Evolutionary conservation across 176 grass and related monocot species (phyloP), one percentile per base, ranked within the genome.

Genomic region (Tillandsia fasciculata): DNA sequence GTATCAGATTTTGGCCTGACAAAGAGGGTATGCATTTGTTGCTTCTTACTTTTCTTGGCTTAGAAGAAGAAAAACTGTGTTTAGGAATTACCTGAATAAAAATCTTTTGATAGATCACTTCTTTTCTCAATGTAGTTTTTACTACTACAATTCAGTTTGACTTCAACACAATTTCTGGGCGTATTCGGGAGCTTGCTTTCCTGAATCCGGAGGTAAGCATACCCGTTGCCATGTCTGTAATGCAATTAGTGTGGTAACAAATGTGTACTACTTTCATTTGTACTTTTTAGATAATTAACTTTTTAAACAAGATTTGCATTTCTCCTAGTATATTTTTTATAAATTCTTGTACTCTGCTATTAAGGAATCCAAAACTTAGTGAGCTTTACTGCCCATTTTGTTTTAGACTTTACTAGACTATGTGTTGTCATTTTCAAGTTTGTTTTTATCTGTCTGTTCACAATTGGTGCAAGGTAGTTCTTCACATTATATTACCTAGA

Each of bases 141-240:
- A 93, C 94, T 26, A 92, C 89, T 58, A 81, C 84, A 5, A 90
- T 88, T 49, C 63, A 75, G 9, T 92, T 92, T 65, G 94, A 97
- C 65, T 90, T 85, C 74, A 82, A 86, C 70, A 97, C 87, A 69
- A 97, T 97, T 52, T 89, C 94, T 70, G 74, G 94, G 68, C 86
- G 94, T 51, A 92, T 93, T 67, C 80, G 89, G 71, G 94, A 97
- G 75, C 89, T 97, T 79, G 94, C 94, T 53, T 97, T 97, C 79
- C 82, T 97, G 70, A 97, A 97, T 83, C 89, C 94, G 61, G 80
- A 85, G 89, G 94, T 97, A 87, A 57, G 69, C 18, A 67, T 59
- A 67, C 53, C 17, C 22, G 59, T 76, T 51, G 8, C 47, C 47
- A 49, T 8, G 47, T 49, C 70, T 42, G 14, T 42, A 24, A 64